Conservation (phyloP, 2,329 filamentous ascomycete species). For the Furcasterigmium furcatum region DNA sequence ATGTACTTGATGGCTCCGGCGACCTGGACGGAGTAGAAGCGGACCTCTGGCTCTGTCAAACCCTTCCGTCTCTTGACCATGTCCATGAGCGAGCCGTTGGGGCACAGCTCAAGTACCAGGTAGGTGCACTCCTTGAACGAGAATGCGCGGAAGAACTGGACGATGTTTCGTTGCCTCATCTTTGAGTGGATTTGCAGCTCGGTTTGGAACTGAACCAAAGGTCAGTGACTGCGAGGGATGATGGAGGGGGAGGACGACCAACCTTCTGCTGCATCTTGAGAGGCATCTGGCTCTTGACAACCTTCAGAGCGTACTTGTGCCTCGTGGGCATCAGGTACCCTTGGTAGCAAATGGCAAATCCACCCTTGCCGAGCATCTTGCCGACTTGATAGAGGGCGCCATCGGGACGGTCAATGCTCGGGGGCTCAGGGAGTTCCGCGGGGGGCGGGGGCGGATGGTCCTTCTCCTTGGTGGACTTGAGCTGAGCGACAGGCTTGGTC, state of each 20-base stretch:
- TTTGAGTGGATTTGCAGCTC: constrained; percentile 98
- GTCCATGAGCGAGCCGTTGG: constrained; percentile 95
- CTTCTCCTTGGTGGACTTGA: constrained; percentile 59
- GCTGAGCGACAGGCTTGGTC: constrained; percentile 41
- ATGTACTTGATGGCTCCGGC: constrained; percentile 98
- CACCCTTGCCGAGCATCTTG: constrained; percentile 73
- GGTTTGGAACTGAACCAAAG: constrained; percentile 55
- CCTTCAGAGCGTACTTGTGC: constrained; percentile 73
- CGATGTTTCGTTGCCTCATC: constrained; percentile 92
- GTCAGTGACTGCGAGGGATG: constrained; percentile 1
- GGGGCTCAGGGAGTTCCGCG: constrained; percentile 54
- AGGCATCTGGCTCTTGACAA: constrained; percentile 80
- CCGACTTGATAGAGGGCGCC: constrained; percentile 73
- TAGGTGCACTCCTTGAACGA: constrained; percentile 87
- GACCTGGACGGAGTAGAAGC: constrained; percentile 91
- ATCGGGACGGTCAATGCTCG: constrained; percentile 65
- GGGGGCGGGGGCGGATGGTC: constrained; percentile 66
- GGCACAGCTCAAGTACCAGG: constrained; percentile 89
- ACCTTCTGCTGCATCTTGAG: constrained; percentile 84
- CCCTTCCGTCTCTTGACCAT: constrained; percentile 93
- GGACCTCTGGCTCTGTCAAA: constrained; percentile 88
- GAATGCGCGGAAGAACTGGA: constrained; percentile 92
- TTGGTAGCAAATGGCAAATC: constrained; percentile 79
- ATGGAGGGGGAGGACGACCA: constrained; percentile 8
- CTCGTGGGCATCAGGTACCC: constrained; percentile 64